Conservation (phyloP, 306 rosid genomes). For the Begonia peltatifolia region DNA sequence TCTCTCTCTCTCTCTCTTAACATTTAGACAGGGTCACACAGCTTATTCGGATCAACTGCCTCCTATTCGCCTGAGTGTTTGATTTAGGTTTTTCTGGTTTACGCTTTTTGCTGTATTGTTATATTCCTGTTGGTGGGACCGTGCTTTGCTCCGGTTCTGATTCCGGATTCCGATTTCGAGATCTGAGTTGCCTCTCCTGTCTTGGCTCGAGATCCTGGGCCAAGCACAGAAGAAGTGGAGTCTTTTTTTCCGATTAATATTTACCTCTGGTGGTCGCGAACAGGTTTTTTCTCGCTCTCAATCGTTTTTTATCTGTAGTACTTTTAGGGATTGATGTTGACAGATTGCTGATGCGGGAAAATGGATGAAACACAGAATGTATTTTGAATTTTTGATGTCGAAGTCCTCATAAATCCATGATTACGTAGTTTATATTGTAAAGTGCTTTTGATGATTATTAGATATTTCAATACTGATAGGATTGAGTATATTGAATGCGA, state of each 20-base stretch:
- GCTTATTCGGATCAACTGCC: not conserved
- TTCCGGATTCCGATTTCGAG: slow-evolving; percentile 15
- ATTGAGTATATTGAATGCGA: too few species aligned
- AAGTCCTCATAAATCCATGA: too few species aligned
- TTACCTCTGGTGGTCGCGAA: slow-evolving; percentile 7
- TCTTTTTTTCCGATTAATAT: slow-evolving; percentile 20
- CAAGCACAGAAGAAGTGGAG: slow-evolving; percentile 38
- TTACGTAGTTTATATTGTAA: too few species aligned
- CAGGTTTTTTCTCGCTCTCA: slow-evolving; percentile 14
- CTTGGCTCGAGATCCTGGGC: slow-evolving; percentile 82
- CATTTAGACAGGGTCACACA: not conserved
- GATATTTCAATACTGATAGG: too few species aligned
- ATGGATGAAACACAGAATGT: too few species aligned
- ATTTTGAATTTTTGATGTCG: too few species aligned
- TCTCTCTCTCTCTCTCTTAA: not conserved
- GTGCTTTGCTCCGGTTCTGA: too few species aligned
- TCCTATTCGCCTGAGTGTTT: not conserved
- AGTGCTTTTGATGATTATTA: too few species aligned
- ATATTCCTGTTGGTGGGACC: not conserved
- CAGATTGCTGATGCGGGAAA: too few species aligned
- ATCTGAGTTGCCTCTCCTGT: slow-evolving; percentile 32
- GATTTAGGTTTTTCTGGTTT: not conserved
- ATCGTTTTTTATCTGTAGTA: not conserved
- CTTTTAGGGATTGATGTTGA: not conserved
- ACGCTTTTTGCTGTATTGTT: slow-evolving; percentile 7